phyloP scores from a whole-genome alignment of 768 basidiomycete species.

The Tulasnella sp. region DNA sequence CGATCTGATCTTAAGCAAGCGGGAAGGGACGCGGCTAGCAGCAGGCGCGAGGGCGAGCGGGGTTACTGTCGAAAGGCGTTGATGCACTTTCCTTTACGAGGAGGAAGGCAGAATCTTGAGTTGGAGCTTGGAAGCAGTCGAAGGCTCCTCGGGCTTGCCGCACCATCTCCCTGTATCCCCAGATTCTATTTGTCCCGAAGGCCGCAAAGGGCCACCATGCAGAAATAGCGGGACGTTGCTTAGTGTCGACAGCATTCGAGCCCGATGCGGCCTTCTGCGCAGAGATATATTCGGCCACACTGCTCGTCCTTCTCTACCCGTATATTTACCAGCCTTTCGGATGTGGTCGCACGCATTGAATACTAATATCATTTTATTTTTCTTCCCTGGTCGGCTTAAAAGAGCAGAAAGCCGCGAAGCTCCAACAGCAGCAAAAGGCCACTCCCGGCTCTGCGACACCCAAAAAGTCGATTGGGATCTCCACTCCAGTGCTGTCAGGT shows the following conservation, averaged over 20 bases:
- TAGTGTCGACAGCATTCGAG: not conserved
- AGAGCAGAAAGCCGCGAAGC: constrained; percentile 1
- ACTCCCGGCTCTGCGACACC: not conserved
- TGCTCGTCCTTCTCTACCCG: not conserved
- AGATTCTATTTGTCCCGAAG: too few relatives aligned
- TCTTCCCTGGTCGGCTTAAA: not conserved
- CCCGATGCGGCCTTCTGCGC: not conserved
- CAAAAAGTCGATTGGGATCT: not conserved
- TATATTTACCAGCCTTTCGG: not conserved
- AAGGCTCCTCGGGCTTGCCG: too few relatives aligned
- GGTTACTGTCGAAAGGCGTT: not conserved
- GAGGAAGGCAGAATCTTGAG: not conserved
- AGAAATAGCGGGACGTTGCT: not conserved
- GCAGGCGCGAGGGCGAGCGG: constrained; percentile 10
- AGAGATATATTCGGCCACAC: not conserved
- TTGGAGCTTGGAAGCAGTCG: not conserved
- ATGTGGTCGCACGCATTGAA: not conserved
- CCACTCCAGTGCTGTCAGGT: not conserved
- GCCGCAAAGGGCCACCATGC: too few relatives aligned
- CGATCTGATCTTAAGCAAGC: constrained; percentile 76
- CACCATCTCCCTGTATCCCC: too few relatives aligned
- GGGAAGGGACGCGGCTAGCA: constrained; percentile 56
- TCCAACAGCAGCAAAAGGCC: not conserved
- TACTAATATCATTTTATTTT: not conserved
- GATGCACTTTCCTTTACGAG: not conserved